Evolutionary conservation across 345 rosid genomes (phyloP), one percentile per base, ranked within the genome.

Genomic region (Brassica juncea): DNA sequence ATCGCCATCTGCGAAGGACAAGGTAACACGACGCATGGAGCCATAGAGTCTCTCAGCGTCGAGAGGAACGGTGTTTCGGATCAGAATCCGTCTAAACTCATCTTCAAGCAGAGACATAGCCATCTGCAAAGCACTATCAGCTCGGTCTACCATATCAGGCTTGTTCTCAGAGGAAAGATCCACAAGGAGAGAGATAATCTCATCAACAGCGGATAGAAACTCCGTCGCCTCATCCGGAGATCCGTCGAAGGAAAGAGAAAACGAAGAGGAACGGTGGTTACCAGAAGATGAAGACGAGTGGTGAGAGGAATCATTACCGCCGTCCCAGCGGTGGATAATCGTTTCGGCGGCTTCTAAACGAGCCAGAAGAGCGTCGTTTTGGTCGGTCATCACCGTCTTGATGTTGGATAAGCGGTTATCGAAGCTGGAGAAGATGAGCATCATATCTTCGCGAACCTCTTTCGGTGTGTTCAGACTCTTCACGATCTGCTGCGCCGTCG

Each of bases 401-500:
- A 95, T 91, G 71, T 89, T 91, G 10, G 99, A 95, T 44, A 95
- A 81, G 8, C 99, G 94, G 76, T 95, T 95, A 44, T 95, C 99
- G 71, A 95, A 95, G 81, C 93, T 89, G 15, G 99, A 95, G 81
- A 95, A 87, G 86, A 95, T 95, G 27, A 91, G 82, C 3, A 95
- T 86, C 99, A 95, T 93, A 83, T 95, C 99, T 49, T 95, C 98
- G 1, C 97, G 89, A 14, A 91, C 97, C 70, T 93, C 93, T 79
- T 93, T 91, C 0, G 95, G 85, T 8, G 99, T 88, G 88, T 93
- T 95, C 34, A 95, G 93, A 59, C 97, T 91, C 73, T 91, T 90
- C 62, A 95, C 88, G 90, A 95, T 95, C 94, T 95, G 96, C 77
- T 93, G 98, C 6, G 97, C 99, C 68, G 99, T 88, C 15, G 99